Base-by-base conservation (phyloP, 179 eudicot species). In the Beta macrorhiza region DNA sequence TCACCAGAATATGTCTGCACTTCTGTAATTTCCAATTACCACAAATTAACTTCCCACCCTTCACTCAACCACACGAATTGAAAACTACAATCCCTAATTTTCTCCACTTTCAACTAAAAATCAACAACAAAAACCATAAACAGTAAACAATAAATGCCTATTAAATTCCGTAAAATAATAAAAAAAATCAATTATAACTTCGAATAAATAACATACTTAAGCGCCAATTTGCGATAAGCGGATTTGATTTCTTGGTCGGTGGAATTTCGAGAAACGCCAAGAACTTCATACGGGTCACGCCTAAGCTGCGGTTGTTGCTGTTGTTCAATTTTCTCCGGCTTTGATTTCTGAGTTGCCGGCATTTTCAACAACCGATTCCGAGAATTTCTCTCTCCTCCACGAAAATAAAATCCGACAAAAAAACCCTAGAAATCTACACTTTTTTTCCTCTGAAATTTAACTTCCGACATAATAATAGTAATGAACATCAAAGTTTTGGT, bases 201-300 rank as follows among this genome's bases (percentile, higher is more conserved):
- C 53, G 9, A 15, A 1, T 10, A 78, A 5, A 51, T 22, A 72
- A 74, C 94, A 58, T 94, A 94, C 99, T 91, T 96, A 63, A 96
- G 90, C 67, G 99, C 99, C 86, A 96, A 79, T 88, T 91, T 96
- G 14, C 99, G 90, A 72, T 96, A 96, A 49, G 99, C 92, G 22
- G 88, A 81, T 79, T 96, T 94, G 84, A 96, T 91, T 85, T 96
- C 97, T 80, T 92, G 98, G 86, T 96, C 98, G 0, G 95, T 89
- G 22, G 91, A 89, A 85, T 86, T 89, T 2, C 84, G 89, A 32
- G 85, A 80, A 70, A 94, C 91, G 8, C 97, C 97, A 13, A 96
- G 92, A 82, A 96, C 99, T 77, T 94, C 98, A 37, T 97, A 97
- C 1, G 97, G 93, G 82, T 97, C 98, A 79, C 98, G 87, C 72